phyloP scores from a whole-genome alignment of 441 rosid genomes.

The Populus tomentosa region DNA sequence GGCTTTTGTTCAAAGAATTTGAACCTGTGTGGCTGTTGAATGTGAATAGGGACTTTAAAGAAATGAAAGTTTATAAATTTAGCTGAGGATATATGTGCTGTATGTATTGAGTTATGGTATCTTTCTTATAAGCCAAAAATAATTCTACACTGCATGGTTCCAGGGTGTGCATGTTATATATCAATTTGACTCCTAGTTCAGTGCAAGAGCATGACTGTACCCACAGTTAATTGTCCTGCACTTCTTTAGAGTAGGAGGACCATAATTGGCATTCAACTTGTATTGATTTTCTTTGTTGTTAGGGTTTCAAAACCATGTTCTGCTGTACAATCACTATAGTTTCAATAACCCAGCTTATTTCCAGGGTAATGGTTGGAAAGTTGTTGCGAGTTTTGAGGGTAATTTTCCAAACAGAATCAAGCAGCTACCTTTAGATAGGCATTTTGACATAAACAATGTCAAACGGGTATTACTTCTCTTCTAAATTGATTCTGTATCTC shows the following conservation, averaged over 20 bases:
- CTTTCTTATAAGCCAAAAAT: not conserved
- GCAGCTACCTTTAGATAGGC: slow-evolving; percentile 94
- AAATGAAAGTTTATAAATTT: not conserved
- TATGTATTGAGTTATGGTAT: not conserved
- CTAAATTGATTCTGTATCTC: slow-evolving; percentile 3
- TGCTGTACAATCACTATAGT: not conserved
- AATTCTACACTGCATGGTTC: not conserved
- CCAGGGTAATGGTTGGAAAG: slow-evolving; percentile 98
- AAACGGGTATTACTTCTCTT: slow-evolving; percentile 62
- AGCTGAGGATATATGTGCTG: not conserved
- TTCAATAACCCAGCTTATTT: slow-evolving; percentile 7
- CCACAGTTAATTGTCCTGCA: not conserved
- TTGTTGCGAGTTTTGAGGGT: slow-evolving; percentile 97
- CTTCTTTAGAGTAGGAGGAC: not conserved
- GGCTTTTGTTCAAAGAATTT: not conserved
- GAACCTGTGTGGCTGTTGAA: not conserved
- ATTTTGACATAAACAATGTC: slow-evolving; percentile 83
- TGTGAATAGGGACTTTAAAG: not conserved
- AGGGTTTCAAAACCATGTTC: not conserved
- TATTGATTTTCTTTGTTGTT: not conserved
- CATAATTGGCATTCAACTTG: not conserved
- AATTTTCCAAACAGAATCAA: slow-evolving; percentile 85
- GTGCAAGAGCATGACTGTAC: not conserved
- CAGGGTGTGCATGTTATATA: not conserved
- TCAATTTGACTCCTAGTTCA: not conserved